Evolutionary conservation across 176 grass and related monocot species (phyloP), one percentile per base, ranked within the genome.

Genomic region (Oryza punctata): DNA sequence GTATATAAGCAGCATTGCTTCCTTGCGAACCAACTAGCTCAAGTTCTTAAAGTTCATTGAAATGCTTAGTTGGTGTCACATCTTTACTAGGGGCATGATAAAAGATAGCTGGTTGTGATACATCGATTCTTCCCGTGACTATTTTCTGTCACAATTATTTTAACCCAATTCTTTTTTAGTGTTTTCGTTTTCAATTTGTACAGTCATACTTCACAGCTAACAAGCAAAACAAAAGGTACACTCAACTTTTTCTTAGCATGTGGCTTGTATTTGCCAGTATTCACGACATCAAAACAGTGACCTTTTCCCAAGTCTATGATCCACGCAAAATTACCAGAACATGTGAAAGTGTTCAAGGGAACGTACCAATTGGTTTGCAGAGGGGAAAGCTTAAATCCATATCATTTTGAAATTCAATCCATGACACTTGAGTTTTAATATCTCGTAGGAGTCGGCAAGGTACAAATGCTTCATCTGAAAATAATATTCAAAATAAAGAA

Each of bases 161-260:
- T n/a, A 44, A 79, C 32, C 3, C 47, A 76, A 84, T n/a, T n/a
- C 47, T 4, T 77, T 57, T 2, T 38, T 2, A 38, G 14, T 12
- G 1, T 26, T 24, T 30, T 69, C 6, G 5, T 27, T 28, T 45
- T 35, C 3, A 33, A 50, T 35, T 32, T 52, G 49, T 52, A 52
- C 13, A 52, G 3, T 15, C 18, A 4, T 35, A 63, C 2, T 24
- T 44, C 12, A 43, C 45, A 60, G 10, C 19, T 70, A 78, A 57
- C 1, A 43, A 46, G 13, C 65, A 57, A 70, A 1, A 7, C 47
- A 30, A n/a, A 1, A 32, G 70, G 70, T 28, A 61, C 23, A 65
- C 11, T 21, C 49, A 54, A 74, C 0, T 67, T 35, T 82, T 82
- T 87, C 9, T 73, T 66, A 81, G 35, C 21, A 82, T 74, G 25